Conservation (phyloP, 1,284 basidiomycete genomes). For the Ceratobasidium papillatum region DNA sequence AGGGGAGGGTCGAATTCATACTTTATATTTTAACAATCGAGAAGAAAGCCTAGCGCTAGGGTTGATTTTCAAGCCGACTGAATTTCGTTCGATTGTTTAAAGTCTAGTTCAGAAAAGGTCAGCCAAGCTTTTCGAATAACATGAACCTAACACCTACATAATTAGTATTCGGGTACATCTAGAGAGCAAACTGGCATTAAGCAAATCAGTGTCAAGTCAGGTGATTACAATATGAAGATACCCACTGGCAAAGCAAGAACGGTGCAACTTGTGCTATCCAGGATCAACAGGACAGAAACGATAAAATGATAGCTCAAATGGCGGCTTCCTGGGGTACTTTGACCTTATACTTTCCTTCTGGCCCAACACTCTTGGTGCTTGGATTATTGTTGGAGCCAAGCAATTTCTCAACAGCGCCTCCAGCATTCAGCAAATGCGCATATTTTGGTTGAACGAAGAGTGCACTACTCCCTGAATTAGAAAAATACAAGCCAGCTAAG, state of each 20-base stretch:
- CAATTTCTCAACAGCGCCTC: constrained; percentile 42
- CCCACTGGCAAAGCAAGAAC: not conserved
- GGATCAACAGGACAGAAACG: not conserved
- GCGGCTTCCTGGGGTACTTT: constrained; percentile 37
- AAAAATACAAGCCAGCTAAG: constrained; percentile 5
- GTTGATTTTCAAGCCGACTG: too few species aligned
- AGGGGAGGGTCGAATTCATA: too few species aligned
- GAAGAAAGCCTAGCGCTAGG: too few species aligned
- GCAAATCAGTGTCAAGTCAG: not conserved
- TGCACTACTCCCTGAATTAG: constrained; percentile 56
- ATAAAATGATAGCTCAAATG: not conserved
- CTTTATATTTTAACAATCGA: too few species aligned
- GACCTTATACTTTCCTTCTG: constrained; percentile 21
- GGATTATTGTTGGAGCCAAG: constrained; percentile 19
- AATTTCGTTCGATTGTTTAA: not conserved
- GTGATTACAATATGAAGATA: not conserved
- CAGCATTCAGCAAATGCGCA: constrained; percentile 72
- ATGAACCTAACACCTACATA: not conserved
- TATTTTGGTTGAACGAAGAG: constrained; percentile 87
- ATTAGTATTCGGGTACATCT: not conserved
- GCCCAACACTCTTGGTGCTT: not conserved
- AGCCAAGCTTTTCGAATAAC: not conserved
- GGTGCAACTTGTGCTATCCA: not conserved
- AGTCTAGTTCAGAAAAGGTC: not conserved
- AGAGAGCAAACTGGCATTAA: not conserved